Percentiles rank a stretch among this genome's conserved stretches.
phyloP scores from a whole-genome alignment of 1,284 basidiomycete genomes.

The Jaminaea rosea region DNA sequence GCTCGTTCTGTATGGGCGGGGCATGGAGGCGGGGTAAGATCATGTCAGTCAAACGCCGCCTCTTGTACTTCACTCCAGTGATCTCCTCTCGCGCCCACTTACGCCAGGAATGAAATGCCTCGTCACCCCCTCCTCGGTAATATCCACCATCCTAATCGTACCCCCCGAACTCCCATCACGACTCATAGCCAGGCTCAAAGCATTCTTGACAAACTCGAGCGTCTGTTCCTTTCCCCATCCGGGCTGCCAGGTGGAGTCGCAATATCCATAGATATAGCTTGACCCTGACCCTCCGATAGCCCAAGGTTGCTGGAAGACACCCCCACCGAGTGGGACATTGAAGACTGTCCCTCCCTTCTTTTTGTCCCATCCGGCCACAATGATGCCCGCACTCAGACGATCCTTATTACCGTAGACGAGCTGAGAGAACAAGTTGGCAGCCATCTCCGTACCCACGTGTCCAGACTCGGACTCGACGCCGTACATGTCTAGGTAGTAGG shows the following conservation, averaged over 20 bases:
- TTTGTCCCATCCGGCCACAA: conserved; percentile 96
- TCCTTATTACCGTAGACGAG: conserved; percentile 89
- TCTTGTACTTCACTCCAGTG: conserved; percentile 64
- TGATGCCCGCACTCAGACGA: conserved; percentile 79
- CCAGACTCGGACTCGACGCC: conserved; percentile 65
- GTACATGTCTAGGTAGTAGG: conserved; percentile 75
- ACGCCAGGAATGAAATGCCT: conserved; percentile 85
- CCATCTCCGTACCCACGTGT: conserved; percentile 72
- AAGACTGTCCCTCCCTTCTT: conserved; percentile 87
- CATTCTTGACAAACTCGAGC: conserved; percentile 89
- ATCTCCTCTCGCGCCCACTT: conserved; percentile 54
- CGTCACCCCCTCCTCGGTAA: conserved; percentile 83
- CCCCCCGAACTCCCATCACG: conserved; percentile 97
- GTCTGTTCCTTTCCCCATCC: conserved; percentile 89
- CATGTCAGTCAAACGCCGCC: not conserved
- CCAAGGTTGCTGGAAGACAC: conserved; percentile 43
- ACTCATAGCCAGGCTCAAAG: conserved; percentile 88
- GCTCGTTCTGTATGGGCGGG: conserved; percentile 6
- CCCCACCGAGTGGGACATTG: conserved; percentile 55
- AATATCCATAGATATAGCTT: conserved; percentile 97
- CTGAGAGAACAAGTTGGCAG: conserved; percentile 76
- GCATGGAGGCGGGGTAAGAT: not conserved
- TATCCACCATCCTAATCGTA: conserved; percentile 92
- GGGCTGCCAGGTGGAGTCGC: conserved; percentile 92
- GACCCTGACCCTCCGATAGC: conserved; percentile 66